phyloP scores from a whole-genome alignment of 306 rosid genomes.

The Malus domestica region ASM211411v1 NC_041803.1:32384501-32385000 shows the following conservation, averaged over 20 bases:
- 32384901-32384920: not conserved
- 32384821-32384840: slow-evolving; percentile 11
- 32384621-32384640: not conserved
- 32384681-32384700: not conserved
- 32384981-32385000: slow-evolving; percentile 51
- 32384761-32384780: slow-evolving; percentile 29
- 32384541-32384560: not conserved
- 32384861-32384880: slow-evolving; percentile 2
- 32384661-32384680: slow-evolving; percentile 19
- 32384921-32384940: not conserved
- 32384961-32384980: slow-evolving; percentile 26
- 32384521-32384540: no score
- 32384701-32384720: slow-evolving; percentile 24
- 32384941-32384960: slow-evolving; percentile 34
- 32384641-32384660: not conserved
- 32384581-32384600: not conserved
- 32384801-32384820: slow-evolving; percentile 23
- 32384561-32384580: not conserved
- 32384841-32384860: slow-evolving; percentile 31
- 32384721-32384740: slow-evolving; percentile 25
- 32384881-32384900: not conserved
- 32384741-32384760: not conserved
- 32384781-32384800: slow-evolving; percentile 35
- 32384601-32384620: not conserved
- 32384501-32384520: no score